phyloP scores from a whole-genome alignment of 1,284 basidiomycete genomes.

The Sporisorium iseilematis-ciliati region DNA sequence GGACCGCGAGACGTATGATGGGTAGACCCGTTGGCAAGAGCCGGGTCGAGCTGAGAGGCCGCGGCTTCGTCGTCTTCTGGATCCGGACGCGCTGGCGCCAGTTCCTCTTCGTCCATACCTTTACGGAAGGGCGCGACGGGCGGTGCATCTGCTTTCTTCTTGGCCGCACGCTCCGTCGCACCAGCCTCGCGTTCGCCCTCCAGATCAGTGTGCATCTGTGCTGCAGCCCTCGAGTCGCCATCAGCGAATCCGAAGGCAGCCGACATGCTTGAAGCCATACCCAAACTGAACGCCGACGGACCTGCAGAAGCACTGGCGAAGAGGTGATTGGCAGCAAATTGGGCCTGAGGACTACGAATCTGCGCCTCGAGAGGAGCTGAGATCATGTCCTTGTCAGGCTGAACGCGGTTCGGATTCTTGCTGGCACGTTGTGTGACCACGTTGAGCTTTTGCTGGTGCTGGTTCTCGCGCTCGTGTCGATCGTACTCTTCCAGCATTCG shows the following conservation, averaged over 20 bases:
- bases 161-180: constrained; percentile 7
- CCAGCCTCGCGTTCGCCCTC: background rate
- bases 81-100: constrained; percentile 28
- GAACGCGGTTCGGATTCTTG: constrained; percentile 39
- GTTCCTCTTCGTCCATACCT: constrained; percentile 57
- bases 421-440: constrained; percentile 31
- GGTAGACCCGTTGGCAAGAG: constrained; percentile 6
- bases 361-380: constrained; percentile 69
- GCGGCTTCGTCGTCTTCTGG: constrained; percentile 38
- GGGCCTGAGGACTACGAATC: constrained; percentile 56
- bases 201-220: constrained; percentile 1
- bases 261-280: constrained; percentile 22
- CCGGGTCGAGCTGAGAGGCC: constrained; percentile 12
- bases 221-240: constrained; percentile 12
- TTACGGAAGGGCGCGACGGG: constrained; percentile 60
- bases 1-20: constrained; percentile 7
- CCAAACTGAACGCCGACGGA: constrained; percentile 26
- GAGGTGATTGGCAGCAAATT: constrained; percentile 64
- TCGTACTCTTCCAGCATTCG: constrained; percentile 83
- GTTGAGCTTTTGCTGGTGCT: constrained; percentile 33
- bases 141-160: constrained; percentile 26
- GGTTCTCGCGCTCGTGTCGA: constrained; percentile 43
- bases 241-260: constrained; percentile 20
- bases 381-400: constrained; percentile 64
- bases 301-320: constrained; percentile 51